Conservation (phyloP, 169 alveolate species). For the Plasmodium falciparum region DNA sequence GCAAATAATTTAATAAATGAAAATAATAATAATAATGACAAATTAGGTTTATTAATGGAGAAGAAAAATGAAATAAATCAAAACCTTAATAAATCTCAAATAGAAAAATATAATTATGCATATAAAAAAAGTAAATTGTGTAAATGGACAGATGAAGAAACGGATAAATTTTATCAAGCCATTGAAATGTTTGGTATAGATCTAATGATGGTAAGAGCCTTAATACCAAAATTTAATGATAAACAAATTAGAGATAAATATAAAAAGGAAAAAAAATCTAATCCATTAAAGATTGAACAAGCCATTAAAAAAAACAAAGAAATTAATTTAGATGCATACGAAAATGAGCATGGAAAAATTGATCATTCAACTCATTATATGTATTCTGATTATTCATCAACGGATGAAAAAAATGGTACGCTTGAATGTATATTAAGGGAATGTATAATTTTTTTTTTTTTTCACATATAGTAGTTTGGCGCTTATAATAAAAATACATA, state of each 20-base stretch:
- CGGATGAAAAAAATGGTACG: slow-evolving; percentile 50
- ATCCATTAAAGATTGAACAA: slow-evolving; percentile 78
- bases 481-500: background rate
- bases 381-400: slow-evolving; percentile 79
- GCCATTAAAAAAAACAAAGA: slow-evolving; percentile 79
- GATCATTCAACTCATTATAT: slow-evolving; percentile 79
- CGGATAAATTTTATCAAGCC: slow-evolving; percentile 83
- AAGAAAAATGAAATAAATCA: slow-evolving; percentile 22
- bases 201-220: slow-evolving; percentile 83
- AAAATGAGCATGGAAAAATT: slow-evolving; percentile 83
- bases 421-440: slow-evolving; percentile 20
- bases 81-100: slow-evolving; percentile 47
- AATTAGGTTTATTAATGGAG: slow-evolving; percentile 29
- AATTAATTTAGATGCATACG: slow-evolving; percentile 81
- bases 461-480: background rate
- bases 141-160: slow-evolving; percentile 85
- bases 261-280: slow-evolving; percentile 82
- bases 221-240: slow-evolving; percentile 84
- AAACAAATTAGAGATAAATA: slow-evolving; percentile 84
- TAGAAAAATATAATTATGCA: slow-evolving; percentile 79
- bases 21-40: slow-evolving; percentile 10
- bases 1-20: slow-evolving; percentile 38
- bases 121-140: slow-evolving; percentile 78
- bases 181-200: slow-evolving; percentile 85
- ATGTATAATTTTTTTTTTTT: background rate